Evolutionary conservation across 805 yeast species (phyloP), one percentile per base, ranked within the genome.

Genomic region (Ogataea neopini): DNA sequence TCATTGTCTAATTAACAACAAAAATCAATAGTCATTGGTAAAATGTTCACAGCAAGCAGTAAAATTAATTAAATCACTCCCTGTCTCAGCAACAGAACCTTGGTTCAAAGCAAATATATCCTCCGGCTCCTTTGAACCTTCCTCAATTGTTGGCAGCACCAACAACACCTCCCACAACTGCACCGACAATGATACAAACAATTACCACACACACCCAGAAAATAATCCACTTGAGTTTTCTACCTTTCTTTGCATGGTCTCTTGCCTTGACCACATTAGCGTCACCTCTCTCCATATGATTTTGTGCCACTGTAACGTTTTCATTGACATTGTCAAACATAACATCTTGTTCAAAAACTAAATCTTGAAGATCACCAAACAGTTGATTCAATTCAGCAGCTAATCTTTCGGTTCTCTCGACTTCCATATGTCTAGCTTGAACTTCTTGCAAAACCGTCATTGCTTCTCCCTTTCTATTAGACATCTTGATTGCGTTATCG

Each of bases 301-400:
- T 83, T 69, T 90, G 96, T 22, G 97, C 98, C 47, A 75, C 77
- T 50, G 74, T 81, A 52, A 91, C 87, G 60, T 88, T 85, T 57
- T 87, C 82, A 65, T 90, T 90, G 54, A 89, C 82, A 62, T 83
- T 86, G 63, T 84, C 87, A 57, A 94, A 84, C 52, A 86, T 83
- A 58, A 81, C 89, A 69, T 91, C 96, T 74, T 94, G 98, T 71
- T 91, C 96, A 58, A 92, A 89, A 40, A 92, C 97, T 71, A 94
- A 76, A 64, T 88, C 88, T 71, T 94, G 97, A 94, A 94, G 88
- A 66, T 94, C 98, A 62, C 86, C 86, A 75, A 94, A 90, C 66
- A 94, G 80, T 73, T 88, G 96, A 35, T 95, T 88, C 70, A 94
- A 80, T 71, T 94, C 99, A 30, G 92, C 89, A 87, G 94, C 90